Conservation (phyloP, 495 filamentous ascomycete genomes). For the Amorphotheca resinae region DNA sequence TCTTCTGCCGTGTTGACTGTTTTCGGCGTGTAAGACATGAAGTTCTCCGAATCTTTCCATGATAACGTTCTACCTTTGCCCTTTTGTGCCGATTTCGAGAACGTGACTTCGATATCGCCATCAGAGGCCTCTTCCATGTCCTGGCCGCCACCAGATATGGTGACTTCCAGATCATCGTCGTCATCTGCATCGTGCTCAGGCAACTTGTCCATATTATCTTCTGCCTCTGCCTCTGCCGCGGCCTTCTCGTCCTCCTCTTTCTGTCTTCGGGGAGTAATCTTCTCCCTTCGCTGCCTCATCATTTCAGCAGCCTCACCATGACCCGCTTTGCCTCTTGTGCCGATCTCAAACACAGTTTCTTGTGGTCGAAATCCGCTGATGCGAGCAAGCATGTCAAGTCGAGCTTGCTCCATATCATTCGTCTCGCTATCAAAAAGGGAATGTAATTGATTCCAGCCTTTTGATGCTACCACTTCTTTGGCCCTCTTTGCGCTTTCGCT, state of each 20-base stretch:
- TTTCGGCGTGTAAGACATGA: conserved; percentile 87
- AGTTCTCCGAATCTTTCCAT: conserved; percentile 77
- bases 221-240: conserved; percentile 23
- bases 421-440: conserved; percentile 60
- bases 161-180: conserved; percentile 30
- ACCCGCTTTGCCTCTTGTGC: conserved; percentile 48
- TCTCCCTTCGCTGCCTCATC: conserved; percentile 54
- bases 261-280: conserved; percentile 37
- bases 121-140: conserved; percentile 59
- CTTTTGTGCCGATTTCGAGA: conserved; percentile 45
- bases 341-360: conserved; percentile 92
- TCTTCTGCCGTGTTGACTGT: conserved; percentile 70
- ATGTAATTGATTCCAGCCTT: conserved; percentile 58
- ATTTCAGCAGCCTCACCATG: conserved; percentile 64
- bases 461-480: conserved; percentile 55
- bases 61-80: conserved; percentile 29
- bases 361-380: conserved; percentile 77
- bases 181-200: conserved; percentile 27
- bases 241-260: conserved; percentile 24
- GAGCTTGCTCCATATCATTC: conserved; percentile 49
- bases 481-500: conserved; percentile 75
- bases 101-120: conserved; percentile 69
- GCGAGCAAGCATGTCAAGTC: conserved; percentile 71
- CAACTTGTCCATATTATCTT: conserved; percentile 25
- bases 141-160: conserved; percentile 18